Percentiles rank a stretch among this genome's conserved stretches.
These are phyloP conservation scores for Plasmodium adleri DNA, from an alignment of 169 alveolate genomes.

Conservation along the genomic window DNA sequence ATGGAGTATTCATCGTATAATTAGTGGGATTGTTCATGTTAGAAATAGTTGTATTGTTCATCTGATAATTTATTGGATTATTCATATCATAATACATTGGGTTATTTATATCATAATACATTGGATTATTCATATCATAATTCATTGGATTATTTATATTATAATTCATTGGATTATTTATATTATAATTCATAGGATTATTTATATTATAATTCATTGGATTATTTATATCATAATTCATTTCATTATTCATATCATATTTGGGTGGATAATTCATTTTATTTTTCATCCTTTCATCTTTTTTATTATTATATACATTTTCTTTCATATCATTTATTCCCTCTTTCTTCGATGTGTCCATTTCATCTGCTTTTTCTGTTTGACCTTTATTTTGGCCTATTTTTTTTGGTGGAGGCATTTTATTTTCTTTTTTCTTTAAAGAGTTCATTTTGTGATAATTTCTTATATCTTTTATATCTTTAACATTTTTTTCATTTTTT, in stretches of 20 bases:
- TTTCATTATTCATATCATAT: background rate
- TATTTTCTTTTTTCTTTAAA: slow-evolving; percentile 19
- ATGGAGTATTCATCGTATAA: slow-evolving; percentile 1
- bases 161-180: background rate
- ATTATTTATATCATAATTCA: background rate
- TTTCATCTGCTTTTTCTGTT: background rate
- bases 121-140: background rate
- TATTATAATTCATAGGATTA: background rate
- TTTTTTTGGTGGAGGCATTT: slow-evolving; percentile 34
- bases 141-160: background rate
- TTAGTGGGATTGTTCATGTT: slow-evolving; percentile 3
- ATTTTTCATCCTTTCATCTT: background rate
- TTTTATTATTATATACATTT: background rate
- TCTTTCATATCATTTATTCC: background rate
- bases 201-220: background rate
- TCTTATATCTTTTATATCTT: background rate
- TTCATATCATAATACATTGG: background rate
- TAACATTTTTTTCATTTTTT: background rate
- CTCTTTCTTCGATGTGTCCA: background rate
- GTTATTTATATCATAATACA: background rate
- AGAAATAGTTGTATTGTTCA: background rate
- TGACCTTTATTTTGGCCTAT: background rate
- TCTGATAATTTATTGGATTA: slow-evolving; percentile 14
- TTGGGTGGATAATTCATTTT: background rate
- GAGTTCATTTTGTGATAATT: background rate